These are phyloP conservation scores for Eremochloa ophiuroides DNA, from an alignment of 176 grass and related monocot genomes.

Conservation along the genomic window DNA sequence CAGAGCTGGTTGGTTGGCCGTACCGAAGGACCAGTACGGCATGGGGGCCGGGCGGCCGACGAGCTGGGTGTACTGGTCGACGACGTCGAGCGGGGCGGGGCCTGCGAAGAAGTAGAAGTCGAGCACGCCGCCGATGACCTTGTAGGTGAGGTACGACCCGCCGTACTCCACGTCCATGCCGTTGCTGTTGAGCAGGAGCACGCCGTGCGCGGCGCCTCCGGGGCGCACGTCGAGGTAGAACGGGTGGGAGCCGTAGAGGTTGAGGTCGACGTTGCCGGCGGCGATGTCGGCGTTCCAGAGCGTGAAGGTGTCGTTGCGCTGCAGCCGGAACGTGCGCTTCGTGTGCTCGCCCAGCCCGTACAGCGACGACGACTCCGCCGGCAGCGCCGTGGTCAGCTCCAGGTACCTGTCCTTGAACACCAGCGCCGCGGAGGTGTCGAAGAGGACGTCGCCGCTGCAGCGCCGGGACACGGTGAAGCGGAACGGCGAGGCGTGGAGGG, in stretches of 20 bases:
- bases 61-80: slow-evolving; percentile 88
- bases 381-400: slow-evolving; percentile 60
- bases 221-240: slow-evolving; percentile 82
- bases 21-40: slow-evolving; percentile 93
- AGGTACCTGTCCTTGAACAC: slow-evolving; percentile 80
- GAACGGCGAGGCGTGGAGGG: slow-evolving; percentile 48
- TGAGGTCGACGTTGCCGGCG: slow-evolving; percentile 23
- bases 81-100: slow-evolving; percentile 50
- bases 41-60: slow-evolving; percentile 67
- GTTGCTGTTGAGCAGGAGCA: slow-evolving; percentile 89
- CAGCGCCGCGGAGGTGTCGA: slow-evolving; percentile 30
- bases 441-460: slow-evolving; percentile 53
- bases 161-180: slow-evolving; percentile 82
- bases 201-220: slow-evolving; percentile 57
- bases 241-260: slow-evolving; percentile 84
- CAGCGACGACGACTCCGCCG: slow-evolving; percentile 39
- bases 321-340: slow-evolving; percentile 59
- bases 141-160: slow-evolving; percentile 63
- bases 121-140: slow-evolving; percentile 80
- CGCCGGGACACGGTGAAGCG: slow-evolving; percentile 52
- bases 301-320: slow-evolving; percentile 58
- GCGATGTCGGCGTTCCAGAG: slow-evolving; percentile 75
- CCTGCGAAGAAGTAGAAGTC: slow-evolving; percentile 93
- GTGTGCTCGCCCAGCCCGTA: slow-evolving; percentile 93
- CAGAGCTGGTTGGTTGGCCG: not conserved